Base-by-base conservation (phyloP, 805 yeast species). In the Allodekkera sacchari region DNA sequence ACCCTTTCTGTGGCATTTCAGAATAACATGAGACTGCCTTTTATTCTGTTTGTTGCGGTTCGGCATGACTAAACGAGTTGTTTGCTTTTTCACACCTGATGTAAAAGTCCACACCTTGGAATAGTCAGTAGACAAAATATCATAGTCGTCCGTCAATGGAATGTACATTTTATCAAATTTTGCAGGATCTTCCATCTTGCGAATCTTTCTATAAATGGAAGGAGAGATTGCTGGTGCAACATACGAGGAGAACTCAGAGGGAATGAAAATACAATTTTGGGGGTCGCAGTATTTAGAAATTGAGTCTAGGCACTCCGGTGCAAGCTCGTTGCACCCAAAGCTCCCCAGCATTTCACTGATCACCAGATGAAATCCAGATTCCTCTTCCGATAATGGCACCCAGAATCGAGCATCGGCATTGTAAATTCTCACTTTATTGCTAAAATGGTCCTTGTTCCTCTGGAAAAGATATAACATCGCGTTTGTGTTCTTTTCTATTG, bases 261-360 rank as follows among this genome's bases (percentile, higher is more conserved):
- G 89, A 22, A 81, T 78, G 55, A 71, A 76, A 14, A 74, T 53
- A 3, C 83, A 80, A 22, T 51, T 35, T 43, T 56, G 32, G 53
- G 68, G 43, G 53, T 71, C 66, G 44, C 67, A 37, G 43, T 48
- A 43, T 29, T 46, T 40, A 31, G 69, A 67, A 12, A 64, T 45
- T 1, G 66, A 57, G 27, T 59, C 61, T 3, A 84, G 52, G 36
- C 92, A 77, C 51, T 88, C 97, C 0, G 97, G 96, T 7, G 83
- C 68, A 12, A 84, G 63, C 50, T 88, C 96, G 53, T 88, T 89
- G 52, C 94, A 89, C 4, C 95, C 96, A 58, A 89, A 82, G 11
- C 95, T 83, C 5, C 96, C 96, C 18, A 88, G 54, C 6, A 89
- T 59, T 52, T 88, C 96, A 27, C 94, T 80, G 2, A 89, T 66